Evolutionary conservation across 2,329 filamentous ascomycete species (phyloP).

Genomic region (Monosporascus sp.): DNA sequence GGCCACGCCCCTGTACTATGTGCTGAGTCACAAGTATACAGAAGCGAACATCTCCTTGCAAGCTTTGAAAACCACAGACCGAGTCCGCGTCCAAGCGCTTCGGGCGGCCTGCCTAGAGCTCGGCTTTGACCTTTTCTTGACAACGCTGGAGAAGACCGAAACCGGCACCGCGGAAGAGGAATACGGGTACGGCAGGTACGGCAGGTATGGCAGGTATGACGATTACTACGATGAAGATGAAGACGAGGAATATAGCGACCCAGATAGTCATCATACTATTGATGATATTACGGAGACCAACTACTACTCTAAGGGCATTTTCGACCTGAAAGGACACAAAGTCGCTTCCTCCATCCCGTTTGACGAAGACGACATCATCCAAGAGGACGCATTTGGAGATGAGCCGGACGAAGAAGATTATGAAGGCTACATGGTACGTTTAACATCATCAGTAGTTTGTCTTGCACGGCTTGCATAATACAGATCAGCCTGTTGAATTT

Average conservation of each 20-base stretch:
- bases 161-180: slow-evolving; percentile 6
- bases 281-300: slow-evolving; percentile 5
- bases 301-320: slow-evolving; percentile 17
- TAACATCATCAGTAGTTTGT: no score
- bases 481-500: not conserved
- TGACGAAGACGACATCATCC: slow-evolving; percentile 15
- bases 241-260: slow-evolving; percentile 6
- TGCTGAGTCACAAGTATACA: slow-evolving; percentile 29
- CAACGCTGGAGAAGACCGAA: slow-evolving; percentile 24
- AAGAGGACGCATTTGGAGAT: slow-evolving; percentile 14
- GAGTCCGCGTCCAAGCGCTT: slow-evolving; percentile 19
- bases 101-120: slow-evolving; percentile 16
- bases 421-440: slow-evolving; percentile 23
- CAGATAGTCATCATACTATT: slow-evolving; percentile 7
- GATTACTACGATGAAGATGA: slow-evolving; percentile 1
- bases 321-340: slow-evolving; percentile 19
- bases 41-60: slow-evolving; percentile 24
- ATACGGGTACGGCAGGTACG: not conserved
- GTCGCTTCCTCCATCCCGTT: slow-evolving; percentile 12
- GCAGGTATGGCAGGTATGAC: not conserved
- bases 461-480: no score
- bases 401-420: slow-evolving; percentile 16
- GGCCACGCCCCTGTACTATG: slow-evolving; percentile 19
- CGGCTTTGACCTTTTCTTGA: slow-evolving; percentile 27
- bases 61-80: slow-evolving; percentile 23